These are phyloP conservation scores for Phalaenopsis equestris DNA, from an alignment of 106 monocot genomes.

Conservation along the genomic window DNA sequence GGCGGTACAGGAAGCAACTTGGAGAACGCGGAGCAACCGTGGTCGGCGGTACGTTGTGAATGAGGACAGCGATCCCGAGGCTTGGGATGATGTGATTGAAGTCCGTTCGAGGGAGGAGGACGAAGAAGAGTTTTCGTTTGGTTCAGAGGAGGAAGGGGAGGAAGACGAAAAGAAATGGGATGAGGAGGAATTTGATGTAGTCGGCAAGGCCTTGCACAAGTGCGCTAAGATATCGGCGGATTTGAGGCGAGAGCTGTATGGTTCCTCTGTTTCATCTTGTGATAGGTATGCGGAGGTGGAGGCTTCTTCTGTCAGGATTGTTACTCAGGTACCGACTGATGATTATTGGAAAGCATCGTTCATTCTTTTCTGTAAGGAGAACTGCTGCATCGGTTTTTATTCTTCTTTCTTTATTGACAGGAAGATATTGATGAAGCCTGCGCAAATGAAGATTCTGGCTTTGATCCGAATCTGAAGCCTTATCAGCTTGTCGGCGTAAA, in stretches of 20 bases:
- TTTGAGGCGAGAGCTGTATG: slow-evolving; percentile 69
- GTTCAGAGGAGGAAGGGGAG: slow-evolving; percentile 15
- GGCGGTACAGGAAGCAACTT: neutral
- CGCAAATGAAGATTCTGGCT: slow-evolving; percentile 39
- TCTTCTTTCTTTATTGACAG: slow-evolving; percentile 21
- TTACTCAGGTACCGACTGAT: slow-evolving; percentile 60
- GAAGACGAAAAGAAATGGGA: slow-evolving; percentile 8
- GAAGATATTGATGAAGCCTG: slow-evolving; percentile 73
- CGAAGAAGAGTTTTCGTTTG: slow-evolving; percentile 30
- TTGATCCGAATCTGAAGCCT: slow-evolving; percentile 75
- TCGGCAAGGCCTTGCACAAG: slow-evolving; percentile 77
- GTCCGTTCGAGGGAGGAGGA: slow-evolving; percentile 19
- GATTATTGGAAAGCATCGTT: neutral
- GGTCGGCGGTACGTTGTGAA: slow-evolving; percentile 20
- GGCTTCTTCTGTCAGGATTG: slow-evolving; percentile 52
- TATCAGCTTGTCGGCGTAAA: slow-evolving; percentile 99
- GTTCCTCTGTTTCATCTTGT: slow-evolving; percentile 37
- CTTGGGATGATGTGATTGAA: slow-evolving; percentile 17
- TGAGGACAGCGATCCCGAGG: slow-evolving; percentile 24
- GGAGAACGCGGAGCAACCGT: neutral
- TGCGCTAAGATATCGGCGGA: slow-evolving; percentile 65
- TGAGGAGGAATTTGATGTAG: slow-evolving; percentile 51
- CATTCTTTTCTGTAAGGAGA: neutral
- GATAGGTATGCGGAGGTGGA: slow-evolving; percentile 86
- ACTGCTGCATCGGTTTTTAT: neutral